Conservation (phyloP, 345 rosid species). For the Noccaea bulbosa region DNA sequence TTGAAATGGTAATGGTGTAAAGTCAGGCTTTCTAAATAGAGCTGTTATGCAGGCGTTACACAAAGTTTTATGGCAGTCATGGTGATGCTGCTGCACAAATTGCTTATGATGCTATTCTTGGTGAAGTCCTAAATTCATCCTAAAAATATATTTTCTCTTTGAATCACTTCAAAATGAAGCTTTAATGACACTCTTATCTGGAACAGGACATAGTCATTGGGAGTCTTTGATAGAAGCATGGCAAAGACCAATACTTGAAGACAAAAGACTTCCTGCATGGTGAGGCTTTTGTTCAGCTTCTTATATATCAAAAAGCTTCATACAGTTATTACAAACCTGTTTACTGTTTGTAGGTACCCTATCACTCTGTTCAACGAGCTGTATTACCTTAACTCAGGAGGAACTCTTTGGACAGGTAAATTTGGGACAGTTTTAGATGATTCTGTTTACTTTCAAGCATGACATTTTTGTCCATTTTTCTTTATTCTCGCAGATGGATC, state of each 20-base stretch:
- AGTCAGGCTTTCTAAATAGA: slow-evolving; percentile 1
- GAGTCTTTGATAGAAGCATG: slow-evolving; percentile 84
- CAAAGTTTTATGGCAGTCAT: slow-evolving; percentile 74
- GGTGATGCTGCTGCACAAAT: slow-evolving; percentile 84
- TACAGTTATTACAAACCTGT: no score
- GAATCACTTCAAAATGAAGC: background rate
- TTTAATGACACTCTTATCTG: background rate
- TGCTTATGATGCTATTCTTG: slow-evolving; percentile 80
- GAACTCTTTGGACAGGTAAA: slow-evolving; percentile 91
- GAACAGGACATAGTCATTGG: slow-evolving; percentile 76
- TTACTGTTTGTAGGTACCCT: slow-evolving; percentile 75
- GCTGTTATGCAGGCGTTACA: slow-evolving; percentile 64
- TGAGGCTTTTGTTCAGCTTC: slow-evolving; percentile 35
- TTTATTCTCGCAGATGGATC: slow-evolving; percentile 68
- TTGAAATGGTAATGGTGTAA: background rate
- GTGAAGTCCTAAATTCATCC: slow-evolving; percentile 43
- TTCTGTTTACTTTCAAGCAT: background rate
- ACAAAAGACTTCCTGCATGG: slow-evolving; percentile 91
- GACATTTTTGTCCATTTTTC: background rate
- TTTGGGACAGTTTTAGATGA: background rate
- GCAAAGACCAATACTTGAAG: slow-evolving; percentile 92
- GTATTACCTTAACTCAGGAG: slow-evolving; percentile 89
- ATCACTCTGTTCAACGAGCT: slow-evolving; percentile 90
- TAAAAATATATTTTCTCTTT: background rate
- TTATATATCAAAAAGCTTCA: background rate